Percentiles rank a stretch among this genome's conserved stretches.
Evolutionary conservation across 106 monocot species (phyloP).

Genomic region (Dendrobium catenatum): DNA sequence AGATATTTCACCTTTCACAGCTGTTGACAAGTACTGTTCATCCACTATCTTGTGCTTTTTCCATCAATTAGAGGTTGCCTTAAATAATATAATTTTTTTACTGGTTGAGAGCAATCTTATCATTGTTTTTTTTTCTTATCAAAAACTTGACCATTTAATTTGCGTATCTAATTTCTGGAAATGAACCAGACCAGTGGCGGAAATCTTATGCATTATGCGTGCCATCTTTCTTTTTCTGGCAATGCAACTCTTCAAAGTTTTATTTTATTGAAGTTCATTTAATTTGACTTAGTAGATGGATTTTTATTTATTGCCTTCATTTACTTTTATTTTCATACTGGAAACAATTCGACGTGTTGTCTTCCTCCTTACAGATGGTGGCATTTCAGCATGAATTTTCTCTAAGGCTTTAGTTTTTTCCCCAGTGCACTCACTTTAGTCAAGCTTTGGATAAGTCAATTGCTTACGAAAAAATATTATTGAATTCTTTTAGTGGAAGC

Average conservation of each 20-base stretch:
- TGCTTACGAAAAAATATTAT: neutral
- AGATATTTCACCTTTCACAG: slow-evolving; percentile 96
- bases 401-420: slow-evolving; percentile 5
- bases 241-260: no score
- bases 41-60: slow-evolving; percentile 6
- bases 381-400: neutral
- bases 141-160: neutral
- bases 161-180: neutral
- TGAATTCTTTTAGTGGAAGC: neutral
- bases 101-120: neutral
- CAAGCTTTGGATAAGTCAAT: neutral
- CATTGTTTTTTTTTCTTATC: neutral
- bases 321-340: neutral
- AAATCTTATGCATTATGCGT: neutral
- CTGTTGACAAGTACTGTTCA: slow-evolving; percentile 87
- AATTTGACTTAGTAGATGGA: neutral
- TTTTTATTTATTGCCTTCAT: neutral
- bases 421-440: neutral
- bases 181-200: neutral
- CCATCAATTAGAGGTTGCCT: neutral
- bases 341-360: neutral
- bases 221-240: neutral
- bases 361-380: neutral
- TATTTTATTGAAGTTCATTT: neutral
- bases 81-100: neutral